phyloP scores from a whole-genome alignment of 75 land plant species.

The Ceratopteris richardii region DNA sequence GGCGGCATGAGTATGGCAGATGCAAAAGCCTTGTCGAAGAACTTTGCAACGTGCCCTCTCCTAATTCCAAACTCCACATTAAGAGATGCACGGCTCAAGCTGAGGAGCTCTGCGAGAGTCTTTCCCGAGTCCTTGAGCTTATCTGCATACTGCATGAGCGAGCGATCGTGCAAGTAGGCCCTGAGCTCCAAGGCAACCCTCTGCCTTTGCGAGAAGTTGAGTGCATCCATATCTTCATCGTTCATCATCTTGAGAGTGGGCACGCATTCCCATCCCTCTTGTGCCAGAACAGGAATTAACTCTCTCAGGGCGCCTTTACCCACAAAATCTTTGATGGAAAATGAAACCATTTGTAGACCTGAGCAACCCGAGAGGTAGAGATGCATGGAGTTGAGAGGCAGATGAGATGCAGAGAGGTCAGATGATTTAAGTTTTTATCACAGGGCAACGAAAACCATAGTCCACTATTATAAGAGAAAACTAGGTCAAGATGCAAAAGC shows the following conservation, averaged over 20 bases:
- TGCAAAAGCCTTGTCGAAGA: slow-evolving; percentile 30
- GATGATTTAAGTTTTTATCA: too few species aligned
- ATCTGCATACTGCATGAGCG: slow-evolving; percentile 56
- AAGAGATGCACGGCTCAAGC: slow-evolving; percentile 20
- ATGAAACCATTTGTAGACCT: slow-evolving; percentile 48
- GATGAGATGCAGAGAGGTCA: too few species aligned
- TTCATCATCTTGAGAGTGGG: slow-evolving; percentile 68
- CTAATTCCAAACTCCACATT: slow-evolving; percentile 47
- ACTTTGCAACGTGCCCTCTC: slow-evolving; percentile 65
- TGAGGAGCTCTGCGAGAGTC: slow-evolving; percentile 42
- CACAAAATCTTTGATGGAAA: slow-evolving; percentile 49
- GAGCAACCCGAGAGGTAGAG: too few species aligned
- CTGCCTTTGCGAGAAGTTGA: slow-evolving; percentile 40
- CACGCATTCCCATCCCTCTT: slow-evolving; percentile 71
- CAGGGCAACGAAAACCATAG: too few species aligned
- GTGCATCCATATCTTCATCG: slow-evolving; percentile 50
- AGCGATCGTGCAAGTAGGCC: slow-evolving; percentile 49
- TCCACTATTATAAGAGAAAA: too few species aligned
- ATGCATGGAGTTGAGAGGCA: too few species aligned
- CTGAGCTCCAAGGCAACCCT: slow-evolving; percentile 64
- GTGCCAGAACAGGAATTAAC: slow-evolving; percentile 29
- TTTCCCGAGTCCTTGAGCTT: slow-evolving; percentile 44
- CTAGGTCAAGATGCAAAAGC: too few species aligned
- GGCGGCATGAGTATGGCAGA: neutral
- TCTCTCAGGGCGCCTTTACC: slow-evolving; percentile 53